A percentile compares a stretch with the other conserved stretches of the same genome.
Evolutionary conservation across 768 basidiomycete genomes (phyloP).

Genomic region (Kwoniella sp.): DNA sequence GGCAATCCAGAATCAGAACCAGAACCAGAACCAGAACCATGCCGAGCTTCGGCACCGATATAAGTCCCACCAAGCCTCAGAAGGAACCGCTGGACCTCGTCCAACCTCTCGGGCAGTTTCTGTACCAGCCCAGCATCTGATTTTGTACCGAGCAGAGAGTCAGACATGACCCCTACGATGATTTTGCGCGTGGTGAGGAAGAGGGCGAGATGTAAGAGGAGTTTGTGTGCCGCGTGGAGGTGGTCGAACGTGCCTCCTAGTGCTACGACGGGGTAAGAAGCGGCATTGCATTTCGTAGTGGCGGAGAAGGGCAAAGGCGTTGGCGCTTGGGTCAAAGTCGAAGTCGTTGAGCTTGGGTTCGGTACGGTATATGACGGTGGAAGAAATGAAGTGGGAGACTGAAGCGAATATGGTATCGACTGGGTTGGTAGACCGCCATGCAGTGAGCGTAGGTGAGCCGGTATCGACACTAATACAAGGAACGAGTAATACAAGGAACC

Average conservation of each 20-base stretch:
- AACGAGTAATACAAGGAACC: neutral
- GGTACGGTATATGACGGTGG: no score
- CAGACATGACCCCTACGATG: constrained; percentile 73
- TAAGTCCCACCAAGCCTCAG: constrained; percentile 15
- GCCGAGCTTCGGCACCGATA: neutral
- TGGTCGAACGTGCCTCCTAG: constrained; percentile 98
- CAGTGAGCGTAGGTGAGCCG: neutral
- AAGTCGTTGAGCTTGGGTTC: neutral
- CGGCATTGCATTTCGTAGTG: no score
- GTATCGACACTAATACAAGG: constrained; percentile 1
- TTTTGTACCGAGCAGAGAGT: constrained; percentile 37
- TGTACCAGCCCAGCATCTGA: constrained; percentile 38
- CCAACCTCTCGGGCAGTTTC: constrained; percentile 58
- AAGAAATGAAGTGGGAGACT: no score
- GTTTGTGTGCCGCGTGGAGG: constrained; percentile 95
- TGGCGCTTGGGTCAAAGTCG: neutral
- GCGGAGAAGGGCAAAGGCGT: no score
- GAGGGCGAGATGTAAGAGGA: constrained; percentile 86
- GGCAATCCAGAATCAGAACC: no score
- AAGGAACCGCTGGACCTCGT: constrained; percentile 69
- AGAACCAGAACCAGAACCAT: no score
- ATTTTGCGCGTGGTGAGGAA: constrained; percentile 77
- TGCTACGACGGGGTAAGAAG: constrained; percentile 53
- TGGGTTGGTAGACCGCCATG: constrained; percentile 7
- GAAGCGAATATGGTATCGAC: neutral